A percentile compares a stretch with the other conserved stretches of the same genome.
These are phyloP conservation scores for Neophaeococcomyces mojaviensis DNA, from an alignment of 2,329 filamentous ascomycete species.

Conservation along the genomic window DNA sequence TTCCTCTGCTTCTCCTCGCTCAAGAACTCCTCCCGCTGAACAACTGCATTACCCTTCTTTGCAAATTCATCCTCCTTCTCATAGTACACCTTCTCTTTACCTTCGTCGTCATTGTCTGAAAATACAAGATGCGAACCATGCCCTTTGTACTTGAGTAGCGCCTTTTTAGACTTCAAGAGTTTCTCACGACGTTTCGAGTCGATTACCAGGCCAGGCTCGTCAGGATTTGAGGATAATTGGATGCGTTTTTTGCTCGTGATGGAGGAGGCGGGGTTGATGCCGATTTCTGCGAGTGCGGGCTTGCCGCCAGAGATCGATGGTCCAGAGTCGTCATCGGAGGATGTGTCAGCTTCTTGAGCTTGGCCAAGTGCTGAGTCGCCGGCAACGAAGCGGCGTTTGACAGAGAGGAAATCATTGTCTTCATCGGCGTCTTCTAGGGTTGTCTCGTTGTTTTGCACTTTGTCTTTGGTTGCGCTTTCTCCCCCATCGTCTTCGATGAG, in stretches of 20 bases:
- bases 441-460: neutral
- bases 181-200: conserved; percentile 96
- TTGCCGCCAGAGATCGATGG: neutral
- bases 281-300: conserved; percentile 18
- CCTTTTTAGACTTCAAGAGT: conserved; percentile 90
- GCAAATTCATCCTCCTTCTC: conserved; percentile 76
- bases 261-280: conserved; percentile 25
- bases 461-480: conserved; percentile 24
- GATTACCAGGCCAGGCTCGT: conserved; percentile 65
- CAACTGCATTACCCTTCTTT: conserved; percentile 64
- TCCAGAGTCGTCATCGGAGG: neutral
- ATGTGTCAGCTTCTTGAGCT: conserved; percentile 34
- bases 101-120: conserved; percentile 53
- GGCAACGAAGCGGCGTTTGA: conserved; percentile 78
- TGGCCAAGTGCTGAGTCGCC: conserved; percentile 50
- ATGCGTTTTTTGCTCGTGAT: conserved; percentile 44
- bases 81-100: conserved; percentile 81
- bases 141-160: conserved; percentile 82
- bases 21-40: conserved; percentile 70
- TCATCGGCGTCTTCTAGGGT: conserved; percentile 50
- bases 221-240: conserved; percentile 41
- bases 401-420: conserved; percentile 74
- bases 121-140: conserved; percentile 79
- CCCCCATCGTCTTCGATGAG: conserved; percentile 59
- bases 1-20: conserved; percentile 66